These are phyloP conservation scores for Coelastrella sp. DNA, from an alignment of 139 green algal genomes.

Conservation along the genomic window DNA sequence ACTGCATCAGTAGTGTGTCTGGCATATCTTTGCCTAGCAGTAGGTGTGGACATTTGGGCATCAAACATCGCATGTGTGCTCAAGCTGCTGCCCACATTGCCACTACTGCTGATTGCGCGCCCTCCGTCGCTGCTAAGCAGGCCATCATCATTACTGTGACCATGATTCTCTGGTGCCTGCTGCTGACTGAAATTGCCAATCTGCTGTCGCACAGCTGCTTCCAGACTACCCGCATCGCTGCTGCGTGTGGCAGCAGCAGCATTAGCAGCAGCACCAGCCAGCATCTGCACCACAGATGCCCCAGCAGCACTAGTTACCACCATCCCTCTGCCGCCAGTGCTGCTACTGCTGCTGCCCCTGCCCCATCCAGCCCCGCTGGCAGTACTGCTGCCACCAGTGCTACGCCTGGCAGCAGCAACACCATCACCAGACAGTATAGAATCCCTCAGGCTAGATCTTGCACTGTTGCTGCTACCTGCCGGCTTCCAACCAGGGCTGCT, in stretches of 20 bases:
- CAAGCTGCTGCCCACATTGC: not conserved
- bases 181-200: not conserved
- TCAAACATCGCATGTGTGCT: not conserved
- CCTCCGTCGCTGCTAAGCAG: not conserved
- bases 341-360: slow-evolving; percentile 2
- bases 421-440: not conserved
- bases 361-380: not conserved
- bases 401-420: not conserved
- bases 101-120: not conserved
- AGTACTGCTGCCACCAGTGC: not conserved
- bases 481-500: not conserved
- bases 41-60: not conserved
- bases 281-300: slow-evolving; percentile 16
- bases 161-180: not conserved
- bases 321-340: not conserved
- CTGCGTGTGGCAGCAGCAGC: not conserved
- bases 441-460: not conserved
- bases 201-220: not conserved
- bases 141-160: no score
- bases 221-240: not conserved
- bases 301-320: slow-evolving; percentile 1
- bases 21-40: not conserved
- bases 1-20: not conserved
- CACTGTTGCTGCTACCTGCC: not conserved
- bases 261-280: slow-evolving; percentile 19